These are phyloP conservation scores for Umbelopsis sp. DNA, from an alignment of 192 early-diverging fungal species.

Conservation along the genomic window DNA sequence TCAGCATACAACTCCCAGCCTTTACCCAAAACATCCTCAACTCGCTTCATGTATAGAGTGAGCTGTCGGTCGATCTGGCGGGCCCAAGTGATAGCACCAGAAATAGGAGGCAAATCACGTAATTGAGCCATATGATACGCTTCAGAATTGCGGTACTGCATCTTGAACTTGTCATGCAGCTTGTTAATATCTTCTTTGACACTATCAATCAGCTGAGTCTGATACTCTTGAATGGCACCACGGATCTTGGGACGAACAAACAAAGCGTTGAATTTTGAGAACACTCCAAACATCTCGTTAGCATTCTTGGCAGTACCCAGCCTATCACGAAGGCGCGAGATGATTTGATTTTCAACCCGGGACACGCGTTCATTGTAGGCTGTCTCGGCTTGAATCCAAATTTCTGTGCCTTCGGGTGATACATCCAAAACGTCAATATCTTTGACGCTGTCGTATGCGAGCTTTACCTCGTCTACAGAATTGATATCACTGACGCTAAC, in stretches of 20 bases:
- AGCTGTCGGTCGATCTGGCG: constrained; percentile 98
- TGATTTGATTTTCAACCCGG: constrained; percentile 97
- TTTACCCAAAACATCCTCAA: constrained; percentile 97
- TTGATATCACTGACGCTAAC: constrained; percentile 65
- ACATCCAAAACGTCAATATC: constrained; percentile 95
- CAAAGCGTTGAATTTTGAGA: constrained; percentile 99
- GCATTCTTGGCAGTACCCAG: constrained; percentile 96
- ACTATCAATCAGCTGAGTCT: constrained; percentile 94
- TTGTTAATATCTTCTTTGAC: constrained; percentile 98
- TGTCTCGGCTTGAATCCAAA: constrained; percentile 90
- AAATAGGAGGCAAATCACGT: constrained; percentile 91
- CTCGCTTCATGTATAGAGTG: constrained; percentile 92
- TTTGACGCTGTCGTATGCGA: constrained; percentile 91
- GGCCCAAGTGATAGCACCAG: constrained; percentile 96
- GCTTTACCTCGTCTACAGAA: constrained; percentile 85
- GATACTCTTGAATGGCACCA: constrained; percentile 99
- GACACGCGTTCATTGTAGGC: constrained; percentile 94
- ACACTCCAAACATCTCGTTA: constrained; percentile 99
- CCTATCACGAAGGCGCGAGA: constrained; percentile 88
- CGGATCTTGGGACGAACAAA: constrained; percentile 99
- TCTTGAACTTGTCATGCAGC: constrained; percentile 95
- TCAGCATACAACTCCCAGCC: constrained; percentile 98
- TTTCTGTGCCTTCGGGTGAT: constrained; percentile 87
- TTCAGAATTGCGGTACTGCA: constrained; percentile 87
- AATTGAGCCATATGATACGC: constrained; percentile 88